Evolutionary conservation across 768 basidiomycete species (phyloP), one percentile per base, ranked within the genome.

Genomic region (Serendipita sp.): DNA sequence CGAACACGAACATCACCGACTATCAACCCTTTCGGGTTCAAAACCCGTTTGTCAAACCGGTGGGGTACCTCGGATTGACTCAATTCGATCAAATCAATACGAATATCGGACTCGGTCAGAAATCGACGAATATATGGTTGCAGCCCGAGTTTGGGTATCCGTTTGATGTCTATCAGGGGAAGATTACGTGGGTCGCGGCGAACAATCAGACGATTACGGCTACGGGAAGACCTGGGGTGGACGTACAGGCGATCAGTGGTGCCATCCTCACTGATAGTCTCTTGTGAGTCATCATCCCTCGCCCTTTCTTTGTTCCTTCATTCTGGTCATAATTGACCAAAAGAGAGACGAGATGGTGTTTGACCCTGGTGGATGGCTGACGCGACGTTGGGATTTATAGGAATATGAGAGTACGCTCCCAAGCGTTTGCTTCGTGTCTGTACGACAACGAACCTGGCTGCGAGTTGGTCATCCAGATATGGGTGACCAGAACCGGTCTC

Each of bases 141-240:
- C n/a, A 28, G 16, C 56, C 56, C 18, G 56, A 60, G n/a, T 60
- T 60, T 60, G 56, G 56, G 28, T 60, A 60, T 35, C 56, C 56
- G 16, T 37, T 60, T n/a, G 56, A 60, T 37, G 35, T 60, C 35
- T 60, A 8, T 35, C 24, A 8, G 5, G 56, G 56, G 16, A 60
- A 3, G 16, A 60, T 60, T 32, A 32, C 28, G 16, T 60, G 24
- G 28, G 56, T 60, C 16, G 56, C 34, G 24, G 56, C 56, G 35
- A 60, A 35, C n/a, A 60, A 60, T 37, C 5, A 24, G 24, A 60
- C 56, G 16, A 60, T 60, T n/a, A 37, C 24, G 16, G 3, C 3
- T 3, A 60, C 28, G 16, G 56, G 56, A 8, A 30, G 56, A 32
- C 56, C 35, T 3, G 56, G 56, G 8, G 8, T 28, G 24, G 56